Evolutionary conservation across 352 stramenopile genomes (phyloP), one percentile per base, ranked within the genome.

Genomic region (Phytopythium kandeliae): DNA sequence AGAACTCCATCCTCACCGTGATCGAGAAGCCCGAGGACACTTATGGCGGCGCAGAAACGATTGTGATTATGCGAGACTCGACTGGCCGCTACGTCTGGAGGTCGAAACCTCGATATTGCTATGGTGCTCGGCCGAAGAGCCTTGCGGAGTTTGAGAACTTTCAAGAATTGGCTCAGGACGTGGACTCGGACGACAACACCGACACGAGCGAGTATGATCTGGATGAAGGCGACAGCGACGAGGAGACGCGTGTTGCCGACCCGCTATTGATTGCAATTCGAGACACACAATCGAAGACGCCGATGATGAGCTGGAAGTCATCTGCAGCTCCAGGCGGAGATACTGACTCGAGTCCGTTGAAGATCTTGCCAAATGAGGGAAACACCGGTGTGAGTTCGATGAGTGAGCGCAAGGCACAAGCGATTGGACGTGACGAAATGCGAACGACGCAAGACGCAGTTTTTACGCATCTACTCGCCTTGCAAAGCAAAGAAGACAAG

Each of bases 1-100:
- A 90, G 48, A 81, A 72, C 28, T 77, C 84, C 0, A 77, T 95
- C 19, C 38, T 95, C 48, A 90, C 69, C 10, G 76, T 92, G 3
- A 87, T 92, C 30, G 84, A 95, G 41, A 89, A 92, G 40, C 78
- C 74, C 0, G 50, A 66, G 7, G 82, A 67, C 37, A 55, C 58
- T 21, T 43, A 66, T 21, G 59, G 70, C 36, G 43, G 65, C 26
- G 57, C 69, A 53, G 74, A 92, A 67, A 71, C 76, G 6, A 86
- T 89, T 33, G 46, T 92, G 11, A 86, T 91, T 42, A 76, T 95
- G 67, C 69, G 84, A 12, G 84, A 95, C 47, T 71, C 76, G 4
- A 87, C 75, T 15, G 84, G 84, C 7, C 64, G 78, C 17, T 95
- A 95, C 51, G 71, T 79, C 11, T 95, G 84, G 84, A 79, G 80